phyloP scores from a whole-genome alignment of 306 rosid genomes.

The Quercus suber region DNA sequence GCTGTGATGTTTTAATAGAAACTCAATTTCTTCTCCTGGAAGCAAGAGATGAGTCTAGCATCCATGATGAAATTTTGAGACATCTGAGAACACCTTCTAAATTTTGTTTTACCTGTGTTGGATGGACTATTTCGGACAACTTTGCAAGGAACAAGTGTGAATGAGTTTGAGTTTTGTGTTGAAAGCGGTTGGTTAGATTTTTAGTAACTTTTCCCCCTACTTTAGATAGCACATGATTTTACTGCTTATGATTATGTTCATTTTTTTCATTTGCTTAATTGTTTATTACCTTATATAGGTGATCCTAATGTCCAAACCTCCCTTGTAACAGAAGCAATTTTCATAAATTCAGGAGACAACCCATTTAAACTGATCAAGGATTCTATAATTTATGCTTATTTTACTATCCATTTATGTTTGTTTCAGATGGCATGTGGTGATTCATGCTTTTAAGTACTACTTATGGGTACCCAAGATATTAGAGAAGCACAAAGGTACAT shows the following conservation, averaged over 20 bases:
- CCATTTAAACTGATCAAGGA: slow-evolving; percentile 53
- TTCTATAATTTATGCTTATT: slow-evolving; percentile 51
- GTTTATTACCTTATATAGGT: slow-evolving; percentile 24
- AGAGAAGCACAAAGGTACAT: slow-evolving; percentile 57
- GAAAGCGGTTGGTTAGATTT: slow-evolving; percentile 50
- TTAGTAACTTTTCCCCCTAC: neutral
- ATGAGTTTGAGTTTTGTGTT: slow-evolving; percentile 57
- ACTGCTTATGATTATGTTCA: neutral
- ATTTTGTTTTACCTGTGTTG: slow-evolving; percentile 60
- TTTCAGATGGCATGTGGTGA: neutral
- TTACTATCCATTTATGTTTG: neutral
- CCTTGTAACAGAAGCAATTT: slow-evolving; percentile 47
- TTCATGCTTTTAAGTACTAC: neutral
- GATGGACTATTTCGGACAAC: slow-evolving; percentile 59
- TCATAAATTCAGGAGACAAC: slow-evolving; percentile 66
- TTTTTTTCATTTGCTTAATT: slow-evolving; percentile 4
- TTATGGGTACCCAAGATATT: slow-evolving; percentile 39
- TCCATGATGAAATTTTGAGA: slow-evolving; percentile 32
- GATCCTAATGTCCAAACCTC: slow-evolving; percentile 54
- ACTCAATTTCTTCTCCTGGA: slow-evolving; percentile 66
- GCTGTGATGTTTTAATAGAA: slow-evolving; percentile 57
- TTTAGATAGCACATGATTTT: neutral
- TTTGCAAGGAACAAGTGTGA: slow-evolving; percentile 48
- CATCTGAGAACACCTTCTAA: slow-evolving; percentile 26
- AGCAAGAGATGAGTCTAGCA: slow-evolving; percentile 39